Conservation (phyloP, 805 yeast species). For the Diddensiella santjacobensis region DNA sequence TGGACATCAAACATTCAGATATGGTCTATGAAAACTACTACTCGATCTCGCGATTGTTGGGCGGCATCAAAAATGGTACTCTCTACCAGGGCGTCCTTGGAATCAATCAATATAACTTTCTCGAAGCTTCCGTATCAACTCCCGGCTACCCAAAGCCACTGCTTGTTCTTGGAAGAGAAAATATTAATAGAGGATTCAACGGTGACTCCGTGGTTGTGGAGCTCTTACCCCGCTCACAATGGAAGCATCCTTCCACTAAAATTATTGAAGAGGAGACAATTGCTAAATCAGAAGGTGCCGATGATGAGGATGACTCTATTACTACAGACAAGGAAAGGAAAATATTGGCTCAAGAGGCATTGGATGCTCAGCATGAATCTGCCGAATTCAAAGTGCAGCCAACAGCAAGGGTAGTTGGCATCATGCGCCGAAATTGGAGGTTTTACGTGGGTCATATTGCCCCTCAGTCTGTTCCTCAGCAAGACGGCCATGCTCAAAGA, state of each 20-base stretch:
- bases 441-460: conserved; percentile 92
- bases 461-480: conserved; percentile 54
- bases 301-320: conserved; percentile 41
- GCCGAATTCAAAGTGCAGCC: conserved; percentile 63
- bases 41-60: conserved; percentile 76
- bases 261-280: conserved; percentile 71
- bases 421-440: conserved; percentile 90
- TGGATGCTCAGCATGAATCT: conserved; percentile 38
- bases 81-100: conserved; percentile 80
- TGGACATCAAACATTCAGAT: not conserved
- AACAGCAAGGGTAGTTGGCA: conserved; percentile 90
- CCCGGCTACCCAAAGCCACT: conserved; percentile 76
- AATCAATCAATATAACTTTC: conserved; percentile 78
- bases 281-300: conserved; percentile 48
- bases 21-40: conserved; percentile 66
- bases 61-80: conserved; percentile 84
- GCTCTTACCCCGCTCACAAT: conserved; percentile 73
- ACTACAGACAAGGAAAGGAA: conserved; percentile 68
- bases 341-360: conserved; percentile 72
- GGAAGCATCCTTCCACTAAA: conserved; percentile 82
- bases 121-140: conserved; percentile 79
- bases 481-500: conserved; percentile 63
- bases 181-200: conserved; percentile 84
- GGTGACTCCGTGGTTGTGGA: conserved; percentile 92
- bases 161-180: conserved; percentile 74